A percentile compares a stretch with the other conserved stretches of the same genome.
phyloP scores from a whole-genome alignment of 768 basidiomycete genomes.

The Arthromyces matolae region DNA sequence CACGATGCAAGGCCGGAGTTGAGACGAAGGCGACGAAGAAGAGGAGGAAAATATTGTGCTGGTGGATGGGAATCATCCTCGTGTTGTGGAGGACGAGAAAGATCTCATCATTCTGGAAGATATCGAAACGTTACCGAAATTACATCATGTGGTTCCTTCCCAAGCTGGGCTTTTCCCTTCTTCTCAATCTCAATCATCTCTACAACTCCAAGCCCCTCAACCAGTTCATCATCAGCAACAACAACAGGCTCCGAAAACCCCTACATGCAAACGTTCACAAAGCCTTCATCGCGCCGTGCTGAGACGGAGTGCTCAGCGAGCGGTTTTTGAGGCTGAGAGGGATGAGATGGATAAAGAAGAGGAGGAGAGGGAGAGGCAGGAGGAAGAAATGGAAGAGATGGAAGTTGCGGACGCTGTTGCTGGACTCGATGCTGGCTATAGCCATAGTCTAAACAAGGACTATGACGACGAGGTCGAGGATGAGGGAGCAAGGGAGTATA shows the following conservation, averaged over 20 bases:
- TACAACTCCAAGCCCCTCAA: slow-evolving; percentile 14
- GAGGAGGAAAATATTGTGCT: slow-evolving; percentile 53
- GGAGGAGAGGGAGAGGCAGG: slow-evolving; percentile 33
- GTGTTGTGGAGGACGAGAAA: slow-evolving; percentile 64
- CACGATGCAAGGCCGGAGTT: too few relatives aligned
- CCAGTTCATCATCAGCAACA: slow-evolving; percentile 11
- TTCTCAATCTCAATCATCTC: slow-evolving; percentile 9
- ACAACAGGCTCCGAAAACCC: slow-evolving; percentile 33
- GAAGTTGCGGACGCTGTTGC: slow-evolving; percentile 43
- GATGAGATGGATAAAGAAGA: slow-evolving; percentile 33
- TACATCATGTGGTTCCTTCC: too few relatives aligned
- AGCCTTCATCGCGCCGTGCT: slow-evolving; percentile 65
- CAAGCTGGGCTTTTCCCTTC: slow-evolving; percentile 14
- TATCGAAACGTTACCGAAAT: too few relatives aligned
- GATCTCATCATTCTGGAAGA: slow-evolving; percentile 74
- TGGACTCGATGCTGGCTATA: slow-evolving; percentile 30
- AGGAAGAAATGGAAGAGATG: slow-evolving; percentile 45
- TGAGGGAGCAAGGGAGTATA: slow-evolving; percentile 17
- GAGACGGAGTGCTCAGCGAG: slow-evolving; percentile 65
- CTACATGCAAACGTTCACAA: slow-evolving; percentile 33
- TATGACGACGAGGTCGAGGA: slow-evolving; percentile 16
- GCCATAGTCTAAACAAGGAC: slow-evolving; percentile 30
- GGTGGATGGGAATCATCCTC: slow-evolving; percentile 62
- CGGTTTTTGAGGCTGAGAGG: slow-evolving; percentile 46
- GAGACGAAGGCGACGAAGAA: slow-evolving; percentile 30